These are phyloP conservation scores for Pseudogymnoascus sp. DNA, from an alignment of 2,329 filamentous ascomycete genomes.

Conservation along the genomic window DNA sequence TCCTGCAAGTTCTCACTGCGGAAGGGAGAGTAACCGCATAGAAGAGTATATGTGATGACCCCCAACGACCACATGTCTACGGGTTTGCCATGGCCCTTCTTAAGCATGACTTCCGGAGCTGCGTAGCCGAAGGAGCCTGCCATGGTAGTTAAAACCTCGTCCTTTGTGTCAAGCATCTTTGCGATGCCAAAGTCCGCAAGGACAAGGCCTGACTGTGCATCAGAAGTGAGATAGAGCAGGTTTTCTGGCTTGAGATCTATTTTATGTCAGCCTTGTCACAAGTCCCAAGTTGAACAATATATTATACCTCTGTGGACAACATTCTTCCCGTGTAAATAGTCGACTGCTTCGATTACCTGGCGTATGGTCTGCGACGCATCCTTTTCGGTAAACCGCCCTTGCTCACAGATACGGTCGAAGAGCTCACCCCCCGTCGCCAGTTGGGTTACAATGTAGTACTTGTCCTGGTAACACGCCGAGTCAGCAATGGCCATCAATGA, in stretches of 20 bases:
- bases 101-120: conserved; percentile 96
- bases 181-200: conserved; percentile 97
- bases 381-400: conserved; percentile 97
- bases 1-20: conserved; percentile 88
- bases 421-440: conserved; percentile 91
- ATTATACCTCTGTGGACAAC: conserved; percentile 82
- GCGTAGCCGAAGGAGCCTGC: conserved; percentile 97
- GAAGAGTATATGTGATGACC: conserved; percentile 95
- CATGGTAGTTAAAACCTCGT: conserved; percentile 95
- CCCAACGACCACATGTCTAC: conserved; percentile 99
- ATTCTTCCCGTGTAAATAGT: conserved; percentile 90
- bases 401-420: conserved; percentile 96
- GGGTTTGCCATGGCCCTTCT: conserved; percentile 93
- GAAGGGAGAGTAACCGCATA: conserved; percentile 98
- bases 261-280: not conserved
- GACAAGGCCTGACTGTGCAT: conserved; percentile 73
- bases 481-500: not conserved
- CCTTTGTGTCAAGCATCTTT: conserved; percentile 87
- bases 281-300: not conserved
- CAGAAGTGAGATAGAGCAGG: conserved; percentile 79
- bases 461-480: conserved; percentile 55
- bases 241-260: conserved; percentile 97
- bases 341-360: conserved; percentile 84
- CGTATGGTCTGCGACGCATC: conserved; percentile 86
- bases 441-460: conserved; percentile 98